phyloP scores from a whole-genome alignment of 495 filamentous ascomycete genomes.

The Evernia prunastri region DNA sequence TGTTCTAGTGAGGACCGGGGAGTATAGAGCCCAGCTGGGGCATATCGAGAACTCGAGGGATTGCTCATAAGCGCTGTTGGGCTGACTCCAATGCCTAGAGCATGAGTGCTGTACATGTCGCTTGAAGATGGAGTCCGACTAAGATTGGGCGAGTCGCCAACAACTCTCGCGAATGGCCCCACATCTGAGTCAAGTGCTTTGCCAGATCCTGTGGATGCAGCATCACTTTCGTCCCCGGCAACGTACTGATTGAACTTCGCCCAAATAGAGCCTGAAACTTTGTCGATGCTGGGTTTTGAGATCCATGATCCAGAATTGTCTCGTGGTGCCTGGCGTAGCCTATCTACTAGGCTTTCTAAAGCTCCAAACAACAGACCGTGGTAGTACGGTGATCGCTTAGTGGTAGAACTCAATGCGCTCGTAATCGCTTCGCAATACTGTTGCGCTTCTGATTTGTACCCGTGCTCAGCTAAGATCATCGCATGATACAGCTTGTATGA shows the following conservation, averaged over 20 bases:
- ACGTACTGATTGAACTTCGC: conserved; percentile 92
- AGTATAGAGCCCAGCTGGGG: conserved; percentile 48
- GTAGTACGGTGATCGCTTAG: conserved; percentile 77
- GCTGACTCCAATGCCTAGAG: conserved; percentile 28
- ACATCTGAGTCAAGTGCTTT: conserved; percentile 51
- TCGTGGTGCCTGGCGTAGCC: conserved; percentile 75
- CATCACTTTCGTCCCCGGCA: conserved; percentile 76
- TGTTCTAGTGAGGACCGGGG: conserved; percentile 47
- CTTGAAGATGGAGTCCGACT: conserved; percentile 71
- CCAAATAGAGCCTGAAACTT: conserved; percentile 81
- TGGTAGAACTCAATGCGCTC: conserved; percentile 71
- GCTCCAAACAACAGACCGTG: conserved; percentile 63
- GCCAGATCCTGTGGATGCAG: conserved; percentile 50
- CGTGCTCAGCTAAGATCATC: conserved; percentile 72
- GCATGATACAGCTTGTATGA: conserved; percentile 87
- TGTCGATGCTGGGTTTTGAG: conserved; percentile 88
- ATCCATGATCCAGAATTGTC: conserved; percentile 72
- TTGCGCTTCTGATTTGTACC: conserved; percentile 73
- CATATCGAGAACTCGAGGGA: conserved; percentile 51
- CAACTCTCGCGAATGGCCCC: conserved; percentile 75
- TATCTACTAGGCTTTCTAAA: conserved; percentile 75
- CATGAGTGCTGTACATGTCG: conserved; percentile 66
- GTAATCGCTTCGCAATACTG: conserved; percentile 85
- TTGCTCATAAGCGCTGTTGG: conserved; percentile 38
- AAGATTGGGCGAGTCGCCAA: conserved; percentile 70